Evolutionary conservation across 2,329 filamentous ascomycete species (phyloP).

Genomic region (Cladosporium sp.): DNA sequence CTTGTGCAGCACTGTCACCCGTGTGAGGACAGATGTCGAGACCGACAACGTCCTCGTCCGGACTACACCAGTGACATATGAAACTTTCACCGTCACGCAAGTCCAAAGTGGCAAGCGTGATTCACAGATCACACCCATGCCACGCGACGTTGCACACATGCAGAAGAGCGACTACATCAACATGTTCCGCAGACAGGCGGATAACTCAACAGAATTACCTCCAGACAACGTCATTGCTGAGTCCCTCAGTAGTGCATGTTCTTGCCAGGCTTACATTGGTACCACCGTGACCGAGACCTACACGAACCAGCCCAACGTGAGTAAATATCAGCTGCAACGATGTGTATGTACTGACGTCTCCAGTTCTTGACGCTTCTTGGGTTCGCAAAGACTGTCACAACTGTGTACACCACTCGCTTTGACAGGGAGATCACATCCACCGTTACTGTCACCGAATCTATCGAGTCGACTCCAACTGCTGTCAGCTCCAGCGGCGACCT

Average conservation of each 20-base stretch:
- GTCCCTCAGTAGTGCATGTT: constrained; percentile 38
- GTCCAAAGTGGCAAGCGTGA: constrained; percentile 24
- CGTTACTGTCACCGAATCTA: constrained; percentile 18
- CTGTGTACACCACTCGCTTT: constrained; percentile 26
- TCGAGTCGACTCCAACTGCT: not conserved
- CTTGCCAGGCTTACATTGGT: constrained; percentile 32
- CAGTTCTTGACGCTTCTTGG: constrained; percentile 28
- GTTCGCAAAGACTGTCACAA: constrained; percentile 29
- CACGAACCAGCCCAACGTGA: constrained; percentile 31
- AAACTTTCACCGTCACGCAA: constrained; percentile 31
- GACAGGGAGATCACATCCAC: constrained; percentile 26
- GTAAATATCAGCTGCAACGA: not conserved
- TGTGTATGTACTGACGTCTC: constrained; percentile 17
- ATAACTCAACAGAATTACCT: constrained; percentile 14
- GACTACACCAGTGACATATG: constrained; percentile 30
- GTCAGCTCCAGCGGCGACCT: not conserved
- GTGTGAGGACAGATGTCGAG: constrained; percentile 27
- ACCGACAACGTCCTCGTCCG: constrained; percentile 26
- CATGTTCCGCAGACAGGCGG: constrained; percentile 12
- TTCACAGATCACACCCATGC: constrained; percentile 23
- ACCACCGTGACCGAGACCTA: constrained; percentile 34
- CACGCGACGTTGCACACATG: constrained; percentile 24
- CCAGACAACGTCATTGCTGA: constrained; percentile 26
- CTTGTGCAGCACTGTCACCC: constrained; percentile 24
- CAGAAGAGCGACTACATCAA: constrained; percentile 16